Evolutionary conservation across 345 rosid species (phyloP).

Genomic region (Salix koriyanagi): DNA sequence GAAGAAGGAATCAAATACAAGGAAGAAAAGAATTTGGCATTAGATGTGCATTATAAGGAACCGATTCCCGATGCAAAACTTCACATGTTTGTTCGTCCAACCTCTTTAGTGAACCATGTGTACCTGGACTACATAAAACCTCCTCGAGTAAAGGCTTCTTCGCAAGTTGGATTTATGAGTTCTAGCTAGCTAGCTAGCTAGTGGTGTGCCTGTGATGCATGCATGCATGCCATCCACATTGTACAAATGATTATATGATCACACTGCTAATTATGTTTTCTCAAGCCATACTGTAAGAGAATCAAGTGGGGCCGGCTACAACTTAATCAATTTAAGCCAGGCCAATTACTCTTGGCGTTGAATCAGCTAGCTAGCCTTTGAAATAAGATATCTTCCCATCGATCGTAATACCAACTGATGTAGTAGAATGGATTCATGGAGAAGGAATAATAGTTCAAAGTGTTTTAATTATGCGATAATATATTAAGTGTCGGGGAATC

Average conservation of each 20-base stretch:
- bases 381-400: slow-evolving; percentile 37
- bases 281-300: no score
- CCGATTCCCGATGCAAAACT: slow-evolving; percentile 42
- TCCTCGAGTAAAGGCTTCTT: slow-evolving; percentile 41
- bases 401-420: slow-evolving; percentile 8
- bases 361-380: background rate
- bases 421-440: slow-evolving; percentile 17
- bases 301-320: no score
- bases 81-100: slow-evolving; percentile 17
- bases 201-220: no score
- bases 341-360: background rate
- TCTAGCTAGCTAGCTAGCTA: no score
- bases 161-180: slow-evolving; percentile 21
- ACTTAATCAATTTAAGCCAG: background rate
- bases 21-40: slow-evolving; percentile 40
- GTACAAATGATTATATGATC: no score
- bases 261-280: no score
- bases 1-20: slow-evolving; percentile 41
- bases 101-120: slow-evolving; percentile 38
- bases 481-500: background rate
- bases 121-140: slow-evolving; percentile 35
- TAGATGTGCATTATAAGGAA: slow-evolving; percentile 57
- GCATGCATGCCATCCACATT: no score
- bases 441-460: slow-evolving; percentile 38
- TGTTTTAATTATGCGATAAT: slow-evolving; percentile 5